These are phyloP conservation scores for Cinnamomum micranthum DNA, from an alignment of 164 flowering plant species.

Conservation along the genomic window DNA sequence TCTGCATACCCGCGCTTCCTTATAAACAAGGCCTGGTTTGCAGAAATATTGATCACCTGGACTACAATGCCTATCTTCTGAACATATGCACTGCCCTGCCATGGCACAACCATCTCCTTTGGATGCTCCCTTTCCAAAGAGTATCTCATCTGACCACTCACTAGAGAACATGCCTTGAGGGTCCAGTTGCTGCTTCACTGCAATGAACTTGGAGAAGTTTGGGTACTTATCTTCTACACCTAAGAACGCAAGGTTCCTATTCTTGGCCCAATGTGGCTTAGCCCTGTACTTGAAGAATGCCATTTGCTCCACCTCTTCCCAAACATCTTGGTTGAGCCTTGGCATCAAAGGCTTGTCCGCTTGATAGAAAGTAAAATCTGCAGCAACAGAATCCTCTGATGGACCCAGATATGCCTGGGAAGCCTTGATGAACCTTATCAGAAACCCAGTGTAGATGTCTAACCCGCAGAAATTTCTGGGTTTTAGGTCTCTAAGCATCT, in stretches of 20 bases:
- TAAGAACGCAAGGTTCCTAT: constrained; percentile 60
- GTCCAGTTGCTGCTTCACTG: constrained; percentile 51
- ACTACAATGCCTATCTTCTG: constrained; percentile 74
- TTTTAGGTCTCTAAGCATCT: constrained; percentile 52
- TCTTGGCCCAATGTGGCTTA: constrained; percentile 88
- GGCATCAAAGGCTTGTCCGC: constrained; percentile 57
- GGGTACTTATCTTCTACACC: constrained; percentile 54
- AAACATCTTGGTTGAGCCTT: constrained; percentile 62
- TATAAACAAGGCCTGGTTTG: constrained; percentile 54
- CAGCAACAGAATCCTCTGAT: constrained; percentile 67
- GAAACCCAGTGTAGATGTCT: constrained; percentile 71
- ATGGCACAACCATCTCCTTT: constrained; percentile 65
- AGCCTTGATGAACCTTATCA: constrained; percentile 63
- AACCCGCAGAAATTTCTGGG: constrained; percentile 71
- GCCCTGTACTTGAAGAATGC: constrained; percentile 80
- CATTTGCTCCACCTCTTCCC: constrained; percentile 88
- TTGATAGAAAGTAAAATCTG: constrained; percentile 76
- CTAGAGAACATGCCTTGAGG: constrained; percentile 62
- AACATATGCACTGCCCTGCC: constrained; percentile 72
- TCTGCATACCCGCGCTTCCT: constrained; percentile 68
- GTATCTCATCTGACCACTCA: constrained; percentile 58
- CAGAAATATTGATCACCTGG: constrained; percentile 60
- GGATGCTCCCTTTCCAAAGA: constrained; percentile 35
- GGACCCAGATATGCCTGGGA: constrained; percentile 69
- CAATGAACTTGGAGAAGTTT: constrained; percentile 46